Base-by-base conservation (phyloP, 1,139 yeast genomes). In the Sugiyamaella neomexicana region DNA sequence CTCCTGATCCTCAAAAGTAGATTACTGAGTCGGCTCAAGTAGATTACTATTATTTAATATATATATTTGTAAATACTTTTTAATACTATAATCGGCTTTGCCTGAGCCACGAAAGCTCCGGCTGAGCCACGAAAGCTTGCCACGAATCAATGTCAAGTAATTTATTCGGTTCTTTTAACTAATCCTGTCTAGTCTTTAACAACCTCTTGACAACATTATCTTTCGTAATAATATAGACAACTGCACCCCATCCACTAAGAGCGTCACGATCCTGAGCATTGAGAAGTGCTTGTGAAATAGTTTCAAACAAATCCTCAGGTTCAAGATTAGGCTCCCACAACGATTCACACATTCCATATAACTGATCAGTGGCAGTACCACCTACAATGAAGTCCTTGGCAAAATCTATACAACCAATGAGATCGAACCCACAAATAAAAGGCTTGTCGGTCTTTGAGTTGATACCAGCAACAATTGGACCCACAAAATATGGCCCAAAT, bases 281-380 rank as follows among this genome's bases (percentile, higher is more conserved):
- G 74, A 93, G 78, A 60, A 95, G 76, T 0, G 97, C 91, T 74
- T 95, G 99, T 65, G 96, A 86, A 64, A 91, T 87, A 46, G 98
- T 91, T 72, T 95, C 99, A 70, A 95, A 95, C 66, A 95, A 78
- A 70, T 93, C 97, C 63, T 95, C 99, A 4, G 99, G 93, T 71
- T 83, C 97, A 65, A 93, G 78, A 67, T 86, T 76, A 40, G 98
- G 98, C 72, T 93, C 98, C 73, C 89, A 93, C 58, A 95, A 78
- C n/a, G 95, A 81, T 75, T 93, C 99, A 74, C 99, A 95, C 98
- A 93, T 93, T 72, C 99, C 99, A 68, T 86, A 93, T 58, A 95
- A 77, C 74, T 95, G 99, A 68, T 93, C 97, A 23, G 90, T 76
- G 4, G 98, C 98, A 1, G 99, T 95, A 56, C 99, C 99, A 60